Evolutionary conservation across 441 rosid genomes (phyloP).

Genomic region (Syzygium syzygioides): DNA sequence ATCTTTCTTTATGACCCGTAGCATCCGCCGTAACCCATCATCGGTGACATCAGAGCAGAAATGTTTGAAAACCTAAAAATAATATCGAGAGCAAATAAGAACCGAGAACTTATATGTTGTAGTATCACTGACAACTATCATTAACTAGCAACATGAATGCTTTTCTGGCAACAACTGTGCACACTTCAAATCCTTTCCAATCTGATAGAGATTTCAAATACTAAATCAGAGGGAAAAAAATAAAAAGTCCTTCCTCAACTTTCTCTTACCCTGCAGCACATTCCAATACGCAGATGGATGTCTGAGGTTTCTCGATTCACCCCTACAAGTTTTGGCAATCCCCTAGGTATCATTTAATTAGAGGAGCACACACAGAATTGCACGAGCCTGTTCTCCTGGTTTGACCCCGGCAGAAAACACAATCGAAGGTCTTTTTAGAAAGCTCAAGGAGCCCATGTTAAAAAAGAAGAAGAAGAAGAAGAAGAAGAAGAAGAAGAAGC

Average conservation of each 20-base stretch:
- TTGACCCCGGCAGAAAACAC: background rate
- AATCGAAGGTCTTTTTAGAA: background rate
- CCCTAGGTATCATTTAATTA: background rate
- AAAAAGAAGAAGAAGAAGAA: no score
- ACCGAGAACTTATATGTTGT: background rate
- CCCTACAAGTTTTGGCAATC: background rate
- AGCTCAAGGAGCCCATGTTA: background rate
- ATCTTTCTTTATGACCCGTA: slow-evolving; percentile 84
- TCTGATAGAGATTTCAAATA: background rate
- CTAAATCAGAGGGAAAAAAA: background rate
- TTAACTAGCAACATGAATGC: background rate
- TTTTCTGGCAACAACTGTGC: background rate
- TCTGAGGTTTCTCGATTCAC: background rate
- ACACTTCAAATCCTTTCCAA: background rate
- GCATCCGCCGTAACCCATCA: slow-evolving; percentile 75
- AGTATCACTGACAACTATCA: background rate
- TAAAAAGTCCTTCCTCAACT: background rate
- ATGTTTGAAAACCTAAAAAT: slow-evolving; percentile 72
- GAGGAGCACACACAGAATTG: background rate
- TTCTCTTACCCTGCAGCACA: background rate
- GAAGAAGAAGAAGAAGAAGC: no score
- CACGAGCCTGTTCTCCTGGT: background rate
- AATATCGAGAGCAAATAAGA: background rate
- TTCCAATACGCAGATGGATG: background rate
- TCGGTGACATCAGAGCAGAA: slow-evolving; percentile 70